Conservation (phyloP, 2,329 filamentous ascomycete genomes). For the Paracorniculantispora psalliotae region DNA sequence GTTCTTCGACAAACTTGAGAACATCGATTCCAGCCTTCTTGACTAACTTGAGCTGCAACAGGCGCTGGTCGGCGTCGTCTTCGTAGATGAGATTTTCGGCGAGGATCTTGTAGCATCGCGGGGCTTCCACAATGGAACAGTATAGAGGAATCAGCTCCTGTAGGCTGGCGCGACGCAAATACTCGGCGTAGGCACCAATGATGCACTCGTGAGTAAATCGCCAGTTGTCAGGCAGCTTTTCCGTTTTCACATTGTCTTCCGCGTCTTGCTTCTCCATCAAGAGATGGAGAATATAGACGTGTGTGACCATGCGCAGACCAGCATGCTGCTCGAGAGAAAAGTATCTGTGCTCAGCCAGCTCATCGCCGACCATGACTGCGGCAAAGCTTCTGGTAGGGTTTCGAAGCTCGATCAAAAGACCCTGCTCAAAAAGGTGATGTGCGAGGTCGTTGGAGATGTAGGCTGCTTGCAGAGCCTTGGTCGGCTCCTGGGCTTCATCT, state of each 20-base stretch:
- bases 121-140: conserved; percentile 67
- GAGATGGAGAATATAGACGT: conserved; percentile 61
- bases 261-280: conserved; percentile 55
- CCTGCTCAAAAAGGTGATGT: conserved; percentile 55
- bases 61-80: conserved; percentile 58
- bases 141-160: conserved; percentile 82
- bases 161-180: conserved; percentile 66
- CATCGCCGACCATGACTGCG: conserved; percentile 22
- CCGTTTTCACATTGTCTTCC: neutral
- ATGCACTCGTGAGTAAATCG: conserved; percentile 64
- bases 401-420: conserved; percentile 30
- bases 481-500: conserved; percentile 56
- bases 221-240: conserved; percentile 18
- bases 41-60: conserved; percentile 69
- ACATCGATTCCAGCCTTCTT: conserved; percentile 68
- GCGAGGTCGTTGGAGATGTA: conserved; percentile 62
- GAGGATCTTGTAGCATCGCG: conserved; percentile 64
- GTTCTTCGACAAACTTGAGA: conserved; percentile 65
- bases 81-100: conserved; percentile 74
- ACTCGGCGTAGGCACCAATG: conserved; percentile 75
- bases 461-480: conserved; percentile 72
- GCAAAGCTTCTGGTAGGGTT: neutral
- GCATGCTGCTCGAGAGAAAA: conserved; percentile 55
- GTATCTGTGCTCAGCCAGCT: conserved; percentile 40
- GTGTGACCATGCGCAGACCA: conserved; percentile 62